Evolutionary conservation across 2,329 filamentous ascomycete species (phyloP).

Genomic region (Blumeria graminis): DNA sequence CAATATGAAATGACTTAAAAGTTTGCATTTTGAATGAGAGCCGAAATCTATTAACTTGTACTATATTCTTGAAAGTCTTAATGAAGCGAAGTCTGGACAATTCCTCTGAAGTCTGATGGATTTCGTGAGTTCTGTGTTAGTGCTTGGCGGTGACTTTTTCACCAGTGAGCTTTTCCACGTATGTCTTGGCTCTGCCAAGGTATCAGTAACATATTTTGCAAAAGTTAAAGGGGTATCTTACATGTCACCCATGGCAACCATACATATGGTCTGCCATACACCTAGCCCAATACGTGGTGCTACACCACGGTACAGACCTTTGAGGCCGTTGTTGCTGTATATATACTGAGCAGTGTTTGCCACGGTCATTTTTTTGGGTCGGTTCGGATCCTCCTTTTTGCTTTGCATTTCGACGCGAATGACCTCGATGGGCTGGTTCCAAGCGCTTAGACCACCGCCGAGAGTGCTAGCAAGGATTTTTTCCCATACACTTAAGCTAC

Average conservation of each 20-base stretch:
- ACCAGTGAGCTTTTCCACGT: constrained; percentile 41
- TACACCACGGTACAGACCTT: constrained; percentile 88
- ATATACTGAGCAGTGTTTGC: constrained; percentile 72
- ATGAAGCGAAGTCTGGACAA: too few species aligned
- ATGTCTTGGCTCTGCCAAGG: constrained; percentile 33
- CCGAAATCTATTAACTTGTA: too few species aligned
- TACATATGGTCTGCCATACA: constrained; percentile 98
- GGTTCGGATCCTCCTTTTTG: constrained; percentile 93
- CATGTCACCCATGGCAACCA: constrained; percentile 98
- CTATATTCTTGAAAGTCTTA: too few species aligned
- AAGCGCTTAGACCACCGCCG: constrained; percentile 84
- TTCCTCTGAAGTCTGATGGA: too few species aligned
- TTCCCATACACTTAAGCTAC: constrained; percentile 58
- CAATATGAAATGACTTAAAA: too few species aligned
- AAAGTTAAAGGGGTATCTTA: constrained; percentile 25
- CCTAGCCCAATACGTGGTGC: constrained; percentile 81
- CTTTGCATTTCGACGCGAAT: constrained; percentile 99
- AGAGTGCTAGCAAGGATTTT: constrained; percentile 72
- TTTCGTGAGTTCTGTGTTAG: constrained; percentile 18
- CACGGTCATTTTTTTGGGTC: constrained; percentile 97
- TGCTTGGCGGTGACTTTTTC: constrained; percentile 42
- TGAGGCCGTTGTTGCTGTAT: constrained; percentile 67
- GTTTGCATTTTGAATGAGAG: too few species aligned
- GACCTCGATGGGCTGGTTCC: constrained; percentile 99
- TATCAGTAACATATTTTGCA: constrained; percentile 4